phyloP scores from a whole-genome alignment of 2,329 filamentous ascomycete species.

The Biscogniauxia mediterranea region DNA sequence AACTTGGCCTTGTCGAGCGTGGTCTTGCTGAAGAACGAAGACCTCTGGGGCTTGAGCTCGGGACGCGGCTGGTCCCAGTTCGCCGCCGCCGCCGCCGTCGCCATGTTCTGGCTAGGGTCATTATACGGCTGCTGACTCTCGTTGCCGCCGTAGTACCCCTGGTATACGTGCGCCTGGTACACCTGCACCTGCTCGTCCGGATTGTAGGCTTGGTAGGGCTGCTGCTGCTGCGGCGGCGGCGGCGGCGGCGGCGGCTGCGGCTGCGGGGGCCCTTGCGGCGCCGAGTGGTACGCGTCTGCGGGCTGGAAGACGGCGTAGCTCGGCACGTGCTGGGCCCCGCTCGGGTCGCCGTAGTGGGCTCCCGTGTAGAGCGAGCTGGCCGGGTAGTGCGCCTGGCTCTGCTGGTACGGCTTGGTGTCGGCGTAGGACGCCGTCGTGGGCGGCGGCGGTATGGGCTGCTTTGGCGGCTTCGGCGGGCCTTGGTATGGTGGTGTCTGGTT shows the following conservation, averaged over 20 bases:
- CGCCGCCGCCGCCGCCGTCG: constrained; percentile 3
- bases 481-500: constrained; percentile 12
- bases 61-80: constrained; percentile 22
- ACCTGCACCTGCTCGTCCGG: constrained; percentile 12
- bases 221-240: constrained; percentile 13
- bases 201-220: constrained; percentile 17
- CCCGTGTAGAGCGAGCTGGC: constrained; percentile 8
- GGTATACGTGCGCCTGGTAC: constrained; percentile 12
- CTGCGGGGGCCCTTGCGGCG: neutral
- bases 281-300: constrained; percentile 11
- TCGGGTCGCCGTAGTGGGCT: constrained; percentile 14
- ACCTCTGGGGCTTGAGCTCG: constrained; percentile 23
- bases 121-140: neutral
- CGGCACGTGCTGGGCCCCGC: constrained; percentile 9
- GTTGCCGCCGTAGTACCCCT: constrained; percentile 20
- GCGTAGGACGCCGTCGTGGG: constrained; percentile 15
- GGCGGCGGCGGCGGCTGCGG: neutral
- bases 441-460: constrained; percentile 11
- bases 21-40: constrained; percentile 30
- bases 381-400: constrained; percentile 7
- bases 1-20: constrained; percentile 29
- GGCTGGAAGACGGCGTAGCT: constrained; percentile 24
- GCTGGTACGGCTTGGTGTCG: constrained; percentile 18
- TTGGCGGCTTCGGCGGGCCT: constrained; percentile 4
- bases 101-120: constrained; percentile 11